Conservation (phyloP, 176 grass and related monocot genomes). For the Eragrostis nindensis region DNA sequence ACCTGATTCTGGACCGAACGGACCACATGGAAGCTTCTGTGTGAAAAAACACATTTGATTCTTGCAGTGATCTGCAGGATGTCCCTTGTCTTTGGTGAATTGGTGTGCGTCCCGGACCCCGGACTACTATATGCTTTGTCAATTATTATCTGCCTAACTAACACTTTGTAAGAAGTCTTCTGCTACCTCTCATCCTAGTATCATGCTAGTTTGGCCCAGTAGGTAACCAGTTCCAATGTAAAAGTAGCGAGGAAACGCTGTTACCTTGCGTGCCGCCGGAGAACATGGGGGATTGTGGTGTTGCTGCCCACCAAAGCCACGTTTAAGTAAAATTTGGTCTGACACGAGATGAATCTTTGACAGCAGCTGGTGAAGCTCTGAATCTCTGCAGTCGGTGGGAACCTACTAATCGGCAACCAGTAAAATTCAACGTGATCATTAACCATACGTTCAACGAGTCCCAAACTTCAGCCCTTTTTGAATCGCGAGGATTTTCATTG, state of each 20-base stretch:
- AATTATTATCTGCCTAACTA: neutral
- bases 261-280: slow-evolving; percentile 24
- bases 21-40: neutral
- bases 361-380: neutral
- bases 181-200: neutral
- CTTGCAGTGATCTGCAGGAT: neutral
- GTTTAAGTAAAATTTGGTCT: slow-evolving; percentile 16
- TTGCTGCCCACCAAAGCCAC: neutral
- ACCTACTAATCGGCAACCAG: neutral
- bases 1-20: neutral
- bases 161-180: neutral
- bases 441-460: neutral
- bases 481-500: neutral
- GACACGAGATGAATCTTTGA: neutral
- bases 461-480: neutral
- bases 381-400: slow-evolving; percentile 3
- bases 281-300: neutral
- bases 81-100: slow-evolving; percentile 15
- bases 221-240: neutral
- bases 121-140: neutral
- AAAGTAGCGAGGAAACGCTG: neutral
- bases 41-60: neutral
- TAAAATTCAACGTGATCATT: neutral
- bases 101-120: slow-evolving; percentile 8
- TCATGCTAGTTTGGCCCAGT: neutral